Conservation (phyloP, 1,284 basidiomycete genomes). For the Polyporus tsugae region DNA sequence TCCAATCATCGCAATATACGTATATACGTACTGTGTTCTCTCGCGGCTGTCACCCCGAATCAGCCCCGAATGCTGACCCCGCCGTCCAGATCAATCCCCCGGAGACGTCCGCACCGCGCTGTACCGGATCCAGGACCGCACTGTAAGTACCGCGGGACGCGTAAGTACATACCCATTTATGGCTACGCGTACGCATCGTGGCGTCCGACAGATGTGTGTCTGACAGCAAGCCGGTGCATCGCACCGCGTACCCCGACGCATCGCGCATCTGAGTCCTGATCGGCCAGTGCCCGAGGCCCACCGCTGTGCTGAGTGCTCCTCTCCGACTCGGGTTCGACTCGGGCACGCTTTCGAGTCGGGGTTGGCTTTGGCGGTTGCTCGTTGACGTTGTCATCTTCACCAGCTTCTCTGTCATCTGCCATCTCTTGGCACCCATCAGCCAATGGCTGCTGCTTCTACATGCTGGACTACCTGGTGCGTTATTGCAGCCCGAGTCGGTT, state of each 20-base stretch:
- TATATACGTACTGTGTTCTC: not conserved
- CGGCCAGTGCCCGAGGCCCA: not conserved
- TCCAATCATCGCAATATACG: not conserved
- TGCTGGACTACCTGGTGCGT: not conserved
- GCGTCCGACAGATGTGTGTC: constrained; percentile 6
- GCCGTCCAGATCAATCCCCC: not conserved
- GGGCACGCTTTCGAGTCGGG: not conserved
- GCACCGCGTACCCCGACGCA: not conserved
- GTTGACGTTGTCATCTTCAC: not conserved
- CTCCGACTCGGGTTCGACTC: not conserved
- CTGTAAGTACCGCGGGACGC: not conserved
- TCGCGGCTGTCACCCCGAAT: not conserved
- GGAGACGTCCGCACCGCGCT: not conserved
- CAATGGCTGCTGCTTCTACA: not conserved
- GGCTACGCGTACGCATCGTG: not conserved
- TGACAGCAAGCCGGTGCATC: not conserved
- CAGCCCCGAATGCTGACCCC: not conserved
- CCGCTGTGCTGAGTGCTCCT: not conserved
- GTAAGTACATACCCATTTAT: not conserved
- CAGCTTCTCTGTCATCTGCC: not conserved
- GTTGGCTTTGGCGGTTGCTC: not conserved
- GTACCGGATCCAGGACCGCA: not conserved
- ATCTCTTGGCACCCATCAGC: not conserved
- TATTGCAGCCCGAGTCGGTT: not conserved
- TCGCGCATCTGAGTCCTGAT: not conserved